Percentiles rank a stretch among this genome's conserved stretches.
These are phyloP conservation scores for Trapa bicornis DNA, from an alignment of 345 rosid species.

Conservation along the genomic window DNA sequence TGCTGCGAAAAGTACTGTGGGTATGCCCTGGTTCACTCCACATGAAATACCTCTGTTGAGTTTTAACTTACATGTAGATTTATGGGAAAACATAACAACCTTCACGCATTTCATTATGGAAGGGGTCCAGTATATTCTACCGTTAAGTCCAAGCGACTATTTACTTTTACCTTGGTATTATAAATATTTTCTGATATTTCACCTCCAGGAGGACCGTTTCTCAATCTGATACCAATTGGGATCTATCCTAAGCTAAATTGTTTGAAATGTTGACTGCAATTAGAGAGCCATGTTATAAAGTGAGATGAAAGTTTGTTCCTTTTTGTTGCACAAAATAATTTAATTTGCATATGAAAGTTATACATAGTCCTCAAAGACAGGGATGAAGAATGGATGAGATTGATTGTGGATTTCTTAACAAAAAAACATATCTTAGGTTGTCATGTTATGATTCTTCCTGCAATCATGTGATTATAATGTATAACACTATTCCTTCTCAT, in stretches of 20 bases:
- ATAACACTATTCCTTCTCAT: neutral
- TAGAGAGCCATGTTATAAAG: neutral
- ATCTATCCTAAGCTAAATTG: neutral
- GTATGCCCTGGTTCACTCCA: constrained; percentile 30
- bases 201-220: neutral
- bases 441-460: neutral
- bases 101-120: neutral
- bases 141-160: neutral
- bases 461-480: neutral
- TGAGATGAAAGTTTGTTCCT: neutral
- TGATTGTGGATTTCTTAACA: neutral
- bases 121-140: neutral
- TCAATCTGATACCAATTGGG: neutral
- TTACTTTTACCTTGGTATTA: neutral
- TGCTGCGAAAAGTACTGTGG: constrained; percentile 97
- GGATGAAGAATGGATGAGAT: neutral
- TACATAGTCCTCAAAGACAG: neutral
- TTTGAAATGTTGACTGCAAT: neutral
- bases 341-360: neutral
- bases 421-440: neutral
- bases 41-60: neutral
- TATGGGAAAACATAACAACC: neutral
- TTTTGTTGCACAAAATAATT: neutral
- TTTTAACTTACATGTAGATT: neutral
- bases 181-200: neutral